Conservation (phyloP, 176 grass and related monocot genomes). For the Guadua angustifolia region DNA sequence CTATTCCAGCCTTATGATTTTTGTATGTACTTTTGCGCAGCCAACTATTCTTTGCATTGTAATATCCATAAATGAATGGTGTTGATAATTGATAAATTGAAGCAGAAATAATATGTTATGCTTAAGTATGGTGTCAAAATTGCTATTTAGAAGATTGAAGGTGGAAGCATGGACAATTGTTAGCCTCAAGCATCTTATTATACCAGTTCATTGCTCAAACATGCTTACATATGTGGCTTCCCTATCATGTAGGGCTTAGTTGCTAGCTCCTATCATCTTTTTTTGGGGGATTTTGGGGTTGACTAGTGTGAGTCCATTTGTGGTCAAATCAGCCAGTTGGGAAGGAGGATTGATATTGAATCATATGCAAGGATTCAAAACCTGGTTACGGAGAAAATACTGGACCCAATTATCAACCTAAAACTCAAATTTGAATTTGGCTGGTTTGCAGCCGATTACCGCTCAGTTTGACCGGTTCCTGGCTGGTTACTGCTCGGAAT, state of each 20-base stretch:
- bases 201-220: not conserved
- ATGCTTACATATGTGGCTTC: constrained; percentile 3
- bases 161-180: not conserved
- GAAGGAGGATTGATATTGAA: not conserved
- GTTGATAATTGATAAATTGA: not conserved
- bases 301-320: not conserved
- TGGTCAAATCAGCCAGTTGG: not conserved
- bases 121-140: not conserved
- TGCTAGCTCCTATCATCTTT: not conserved
- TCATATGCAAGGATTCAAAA: not conserved
- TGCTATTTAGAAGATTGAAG: not conserved
- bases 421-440: too few relatives aligned
- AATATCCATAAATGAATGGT: not conserved
- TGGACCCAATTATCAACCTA: too few relatives aligned
- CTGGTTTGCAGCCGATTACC: too few relatives aligned
- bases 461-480: too few relatives aligned
- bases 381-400: too few relatives aligned
- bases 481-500: too few relatives aligned
- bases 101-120: not conserved
- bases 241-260: not conserved
- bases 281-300: not conserved
- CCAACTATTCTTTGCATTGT: not conserved
- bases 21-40: not conserved
- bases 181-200: constrained; percentile 5
- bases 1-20: not conserved